Evolutionary conservation across 768 basidiomycete species (phyloP).

Genomic region (Collybia nuda): DNA sequence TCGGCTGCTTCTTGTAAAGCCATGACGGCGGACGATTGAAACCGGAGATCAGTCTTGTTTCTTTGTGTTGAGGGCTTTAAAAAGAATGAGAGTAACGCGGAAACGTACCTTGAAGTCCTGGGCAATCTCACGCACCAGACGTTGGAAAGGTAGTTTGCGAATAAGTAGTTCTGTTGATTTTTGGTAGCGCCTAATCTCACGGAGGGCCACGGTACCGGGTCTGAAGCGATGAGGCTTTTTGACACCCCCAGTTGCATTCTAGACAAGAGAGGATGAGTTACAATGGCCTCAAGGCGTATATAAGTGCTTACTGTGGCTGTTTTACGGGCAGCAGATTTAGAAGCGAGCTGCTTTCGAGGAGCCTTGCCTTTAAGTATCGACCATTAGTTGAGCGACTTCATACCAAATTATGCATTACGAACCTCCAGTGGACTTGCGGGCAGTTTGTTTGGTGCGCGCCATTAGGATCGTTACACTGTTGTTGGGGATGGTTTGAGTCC

Average conservation of each 20-base stretch:
- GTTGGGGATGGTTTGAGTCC: conserved; percentile 13
- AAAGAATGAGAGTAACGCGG: neutral
- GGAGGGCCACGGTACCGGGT: conserved; percentile 76
- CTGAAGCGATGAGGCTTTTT: conserved; percentile 85
- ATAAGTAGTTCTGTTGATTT: conserved; percentile 66
- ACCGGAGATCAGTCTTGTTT: conserved; percentile 66
- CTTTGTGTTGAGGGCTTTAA: neutral
- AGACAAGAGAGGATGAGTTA: conserved; percentile 7
- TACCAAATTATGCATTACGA: conserved; percentile 6
- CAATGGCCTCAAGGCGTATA: neutral
- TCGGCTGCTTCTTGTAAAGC: conserved; percentile 68
- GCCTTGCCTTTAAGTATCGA: conserved; percentile 43
- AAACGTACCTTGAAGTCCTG: conserved; percentile 71
- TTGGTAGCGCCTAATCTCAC: conserved; percentile 69
- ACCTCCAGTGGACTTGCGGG: conserved; percentile 78
- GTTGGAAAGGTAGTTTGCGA: conserved; percentile 68
- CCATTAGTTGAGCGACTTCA: neutral
- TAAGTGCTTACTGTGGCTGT: conserved; percentile 40
- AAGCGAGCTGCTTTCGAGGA: conserved; percentile 60
- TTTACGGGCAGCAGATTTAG: conserved; percentile 60
- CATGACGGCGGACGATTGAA: conserved; percentile 71
- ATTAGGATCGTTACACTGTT: too few species aligned
- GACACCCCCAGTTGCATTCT: conserved; percentile 61
- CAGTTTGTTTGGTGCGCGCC: conserved; percentile 78
- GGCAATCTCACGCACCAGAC: conserved; percentile 77